A percentile compares a stretch with the other conserved stretches of the same genome.
Evolutionary conservation across 768 basidiomycete genomes (phyloP).

Genomic region (Amanita pallidorosea): DNA sequence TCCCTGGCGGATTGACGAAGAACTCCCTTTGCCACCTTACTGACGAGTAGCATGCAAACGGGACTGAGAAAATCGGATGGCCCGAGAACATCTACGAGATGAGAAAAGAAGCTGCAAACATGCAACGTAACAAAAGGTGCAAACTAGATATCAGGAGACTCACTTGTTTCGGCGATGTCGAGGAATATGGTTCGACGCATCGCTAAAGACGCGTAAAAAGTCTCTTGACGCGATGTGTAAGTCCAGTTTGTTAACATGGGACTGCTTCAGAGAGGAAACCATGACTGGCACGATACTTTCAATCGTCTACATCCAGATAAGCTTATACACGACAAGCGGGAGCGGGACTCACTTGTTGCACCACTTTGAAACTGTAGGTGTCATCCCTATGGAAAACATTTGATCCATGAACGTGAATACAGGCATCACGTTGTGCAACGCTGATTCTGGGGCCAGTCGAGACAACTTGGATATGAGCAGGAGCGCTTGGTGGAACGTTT

Average conservation of each 20-base stretch:
- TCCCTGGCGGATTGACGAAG: constrained; percentile 55
- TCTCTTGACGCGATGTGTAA: constrained; percentile 65
- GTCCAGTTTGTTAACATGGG: constrained; percentile 41
- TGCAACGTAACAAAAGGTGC: too few species aligned
- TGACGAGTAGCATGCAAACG: constrained; percentile 74
- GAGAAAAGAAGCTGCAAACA: constrained; percentile 54
- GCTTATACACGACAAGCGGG: neutral
- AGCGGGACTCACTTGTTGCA: constrained; percentile 60
- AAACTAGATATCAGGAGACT: constrained; percentile 13
- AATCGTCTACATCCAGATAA: constrained; percentile 52
- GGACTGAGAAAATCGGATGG: constrained; percentile 73
- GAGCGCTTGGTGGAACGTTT: constrained; percentile 89
- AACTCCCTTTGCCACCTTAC: constrained; percentile 62
- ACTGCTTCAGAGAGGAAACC: constrained; percentile 62
- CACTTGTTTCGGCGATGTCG: constrained; percentile 86
- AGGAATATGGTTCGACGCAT: constrained; percentile 86
- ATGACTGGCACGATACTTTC: constrained; percentile 92
- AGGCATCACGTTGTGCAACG: constrained; percentile 93
- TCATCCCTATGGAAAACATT: constrained; percentile 96
- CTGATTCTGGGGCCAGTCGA: constrained; percentile 78
- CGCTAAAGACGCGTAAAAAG: constrained; percentile 86
- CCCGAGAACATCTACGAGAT: constrained; percentile 77
- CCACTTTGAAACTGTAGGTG: constrained; percentile 88
- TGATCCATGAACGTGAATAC: constrained; percentile 99
- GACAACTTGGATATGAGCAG: constrained; percentile 80